Base-by-base conservation (phyloP, 2,329 filamentous ascomycete species). In the Botrytis elliptica region DNA sequence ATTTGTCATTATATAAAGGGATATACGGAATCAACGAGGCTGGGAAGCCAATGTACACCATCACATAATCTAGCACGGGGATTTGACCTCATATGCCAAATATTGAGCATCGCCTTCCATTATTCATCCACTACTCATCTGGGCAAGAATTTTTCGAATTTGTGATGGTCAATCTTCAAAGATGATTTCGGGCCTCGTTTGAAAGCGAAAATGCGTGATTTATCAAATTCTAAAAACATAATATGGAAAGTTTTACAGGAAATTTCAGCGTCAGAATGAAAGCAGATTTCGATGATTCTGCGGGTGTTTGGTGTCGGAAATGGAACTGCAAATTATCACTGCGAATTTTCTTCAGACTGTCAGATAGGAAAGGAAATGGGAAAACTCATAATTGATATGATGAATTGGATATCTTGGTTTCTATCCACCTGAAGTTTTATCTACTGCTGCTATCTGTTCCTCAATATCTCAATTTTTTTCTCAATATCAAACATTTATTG, bases 301-400 rank as follows among this genome's bases (percentile, higher is more conserved):
- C 25, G 49, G 12, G 12, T 14, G 25, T n/a, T n/a, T n/a, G 25
- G 10, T 52, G 49, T 55, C 49, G 12, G 6, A n/a, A 55, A n/a
- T n/a, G 25, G 2, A 0, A n/a, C 0, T 14, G 25, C 1, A 55
- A 12, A 16, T 55, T n/a, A 16, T 55, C 5, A 3, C 49, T 55
- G 2, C 25, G 46, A 1, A 3, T 7, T 12, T 6, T 16, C 49
- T 55, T 55, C 0, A 0, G 12, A n/a, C 5, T 7, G 0, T 55
- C 49, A 5, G 25, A 55, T n/a, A 2, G 7, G 0, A 7, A 46
- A 52, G 4, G 5, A n/a, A n/a, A n/a, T 16, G 25, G 25, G 5
- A n/a, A 7, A 55, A 16, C 0, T 3, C 49, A 5, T 0, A 7
- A n/a, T 55, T 4, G 12, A 55, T 1, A 6, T 14, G 25, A n/a